phyloP scores from a whole-genome alignment of 257 asterid species.

The Plantago elongata region DNA sequence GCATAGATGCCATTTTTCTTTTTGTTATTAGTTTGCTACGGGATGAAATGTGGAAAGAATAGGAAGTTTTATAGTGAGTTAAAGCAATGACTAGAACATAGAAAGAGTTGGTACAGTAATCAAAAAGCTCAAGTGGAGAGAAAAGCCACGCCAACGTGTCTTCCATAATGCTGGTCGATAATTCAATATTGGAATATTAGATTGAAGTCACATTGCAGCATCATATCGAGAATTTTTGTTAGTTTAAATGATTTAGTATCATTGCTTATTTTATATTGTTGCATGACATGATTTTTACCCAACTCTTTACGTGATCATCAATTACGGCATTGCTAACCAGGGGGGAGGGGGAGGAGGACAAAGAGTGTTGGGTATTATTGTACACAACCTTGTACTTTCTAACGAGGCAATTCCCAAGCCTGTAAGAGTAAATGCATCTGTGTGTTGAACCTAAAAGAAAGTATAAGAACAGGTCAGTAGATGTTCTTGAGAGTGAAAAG shows the following conservation, averaged over 20 bases:
- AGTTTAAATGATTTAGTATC: slow-evolving; percentile 13
- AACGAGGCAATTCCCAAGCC: no score
- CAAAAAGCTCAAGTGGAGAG: slow-evolving; percentile 28
- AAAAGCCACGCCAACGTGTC: slow-evolving; percentile 25
- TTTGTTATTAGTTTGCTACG: neutral
- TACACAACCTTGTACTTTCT: no score
- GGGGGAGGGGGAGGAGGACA: no score
- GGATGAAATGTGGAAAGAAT: neutral
- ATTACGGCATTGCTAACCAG: neutral
- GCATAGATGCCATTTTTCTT: slow-evolving; percentile 24
- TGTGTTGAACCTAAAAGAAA: no score
- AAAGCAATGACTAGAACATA: slow-evolving; percentile 15
- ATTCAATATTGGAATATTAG: slow-evolving; percentile 34
- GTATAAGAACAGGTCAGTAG: no score
- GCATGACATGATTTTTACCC: neutral
- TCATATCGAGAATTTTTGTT: slow-evolving; percentile 29
- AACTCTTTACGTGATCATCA: no score
- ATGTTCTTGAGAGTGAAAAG: no score
- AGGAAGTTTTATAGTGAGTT: slow-evolving; percentile 15
- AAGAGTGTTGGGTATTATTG: no score
- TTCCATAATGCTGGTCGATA: slow-evolving; percentile 28
- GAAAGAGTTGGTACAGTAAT: slow-evolving; percentile 25
- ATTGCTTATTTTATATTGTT: neutral
- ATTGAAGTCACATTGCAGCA: slow-evolving; percentile 19
- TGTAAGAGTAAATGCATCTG: no score